phyloP scores from a whole-genome alignment of 2,329 filamentous ascomycete genomes.

The Scedosporium aurantiacum region DNA sequence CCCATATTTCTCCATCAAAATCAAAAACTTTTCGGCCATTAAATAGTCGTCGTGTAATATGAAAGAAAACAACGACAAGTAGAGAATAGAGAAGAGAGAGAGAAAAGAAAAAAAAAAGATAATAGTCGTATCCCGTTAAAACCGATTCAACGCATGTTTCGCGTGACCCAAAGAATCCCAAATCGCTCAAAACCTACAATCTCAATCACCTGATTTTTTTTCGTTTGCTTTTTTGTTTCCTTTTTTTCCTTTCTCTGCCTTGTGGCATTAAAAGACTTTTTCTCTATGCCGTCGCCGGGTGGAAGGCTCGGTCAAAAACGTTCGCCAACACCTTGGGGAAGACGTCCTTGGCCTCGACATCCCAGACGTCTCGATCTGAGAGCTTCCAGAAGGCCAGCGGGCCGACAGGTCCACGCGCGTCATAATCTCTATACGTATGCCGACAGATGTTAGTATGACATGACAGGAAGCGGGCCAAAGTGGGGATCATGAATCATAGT shows the following conservation, averaged over 20 bases:
- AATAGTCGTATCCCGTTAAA: neutral
- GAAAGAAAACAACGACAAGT: neutral
- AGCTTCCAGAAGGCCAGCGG: conserved; percentile 69
- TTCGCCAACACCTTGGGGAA: neutral
- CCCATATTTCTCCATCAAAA: neutral
- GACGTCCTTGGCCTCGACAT: neutral
- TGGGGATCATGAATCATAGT: neutral
- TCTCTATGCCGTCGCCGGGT: neutral
- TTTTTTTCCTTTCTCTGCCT: neutral
- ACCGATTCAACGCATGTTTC: no score
- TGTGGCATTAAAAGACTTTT: no score
- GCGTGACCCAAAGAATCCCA: no score
- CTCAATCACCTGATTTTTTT: no score
- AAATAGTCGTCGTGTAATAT: neutral
- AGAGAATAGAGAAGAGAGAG: neutral
- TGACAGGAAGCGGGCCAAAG: neutral
- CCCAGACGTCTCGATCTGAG: conserved; percentile 1
- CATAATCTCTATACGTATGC: conserved; percentile 42
- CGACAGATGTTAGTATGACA: conserved; percentile 5
- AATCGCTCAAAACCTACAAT: no score
- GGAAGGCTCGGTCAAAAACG: neutral
- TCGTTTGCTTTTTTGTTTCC: neutral
- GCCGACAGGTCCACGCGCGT: conserved; percentile 57
- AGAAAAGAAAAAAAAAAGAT: neutral
- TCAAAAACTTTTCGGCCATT: neutral